Conservation (phyloP, 352 stramenopile genomes). For the Aphanomyces invadans region DNA sequence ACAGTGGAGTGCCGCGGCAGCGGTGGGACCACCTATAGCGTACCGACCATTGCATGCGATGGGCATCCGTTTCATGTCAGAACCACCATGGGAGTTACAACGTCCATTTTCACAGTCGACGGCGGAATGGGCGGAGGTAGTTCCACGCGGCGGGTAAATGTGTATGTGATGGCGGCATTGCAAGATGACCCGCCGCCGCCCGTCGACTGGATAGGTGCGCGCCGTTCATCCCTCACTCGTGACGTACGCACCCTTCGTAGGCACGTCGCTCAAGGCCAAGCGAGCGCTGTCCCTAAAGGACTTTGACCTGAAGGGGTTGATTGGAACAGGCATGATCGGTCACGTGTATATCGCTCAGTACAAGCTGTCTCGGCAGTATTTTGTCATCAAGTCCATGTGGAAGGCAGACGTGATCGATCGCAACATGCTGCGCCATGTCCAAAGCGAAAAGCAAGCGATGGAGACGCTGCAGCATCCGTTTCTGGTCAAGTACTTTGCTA, state of each 20-base stretch:
- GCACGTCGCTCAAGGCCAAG: conserved; percentile 14
- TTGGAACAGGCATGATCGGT: conserved; percentile 68
- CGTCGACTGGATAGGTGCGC: conserved; percentile 15
- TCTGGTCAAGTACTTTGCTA: conserved; percentile 50
- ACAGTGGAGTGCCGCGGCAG: too few relatives aligned
- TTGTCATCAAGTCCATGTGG: conserved; percentile 65
- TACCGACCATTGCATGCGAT: too few relatives aligned
- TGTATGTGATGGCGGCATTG: not conserved
- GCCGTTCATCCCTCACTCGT: too few relatives aligned
- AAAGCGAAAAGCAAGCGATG: conserved; percentile 47
- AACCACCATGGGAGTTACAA: not conserved
- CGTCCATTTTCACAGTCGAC: too few relatives aligned
- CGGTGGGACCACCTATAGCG: too few relatives aligned
- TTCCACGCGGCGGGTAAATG: conserved; percentile 4
- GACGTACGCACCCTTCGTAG: not conserved
- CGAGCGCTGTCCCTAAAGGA: conserved; percentile 27
- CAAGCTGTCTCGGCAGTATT: conserved; percentile 50
- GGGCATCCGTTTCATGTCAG: not conserved
- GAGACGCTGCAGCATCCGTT: conserved; percentile 38
- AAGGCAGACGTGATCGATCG: conserved; percentile 51
- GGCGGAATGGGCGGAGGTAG: conserved; percentile 11
- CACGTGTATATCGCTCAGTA: conserved; percentile 56
- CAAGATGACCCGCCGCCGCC: not conserved
- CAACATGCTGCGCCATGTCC: conserved; percentile 51
- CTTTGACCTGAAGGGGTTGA: conserved; percentile 47